Evolutionary conservation across 345 rosid species (phyloP), one percentile per base, ranked within the genome.

Genomic region (Balakata baccata): DNA sequence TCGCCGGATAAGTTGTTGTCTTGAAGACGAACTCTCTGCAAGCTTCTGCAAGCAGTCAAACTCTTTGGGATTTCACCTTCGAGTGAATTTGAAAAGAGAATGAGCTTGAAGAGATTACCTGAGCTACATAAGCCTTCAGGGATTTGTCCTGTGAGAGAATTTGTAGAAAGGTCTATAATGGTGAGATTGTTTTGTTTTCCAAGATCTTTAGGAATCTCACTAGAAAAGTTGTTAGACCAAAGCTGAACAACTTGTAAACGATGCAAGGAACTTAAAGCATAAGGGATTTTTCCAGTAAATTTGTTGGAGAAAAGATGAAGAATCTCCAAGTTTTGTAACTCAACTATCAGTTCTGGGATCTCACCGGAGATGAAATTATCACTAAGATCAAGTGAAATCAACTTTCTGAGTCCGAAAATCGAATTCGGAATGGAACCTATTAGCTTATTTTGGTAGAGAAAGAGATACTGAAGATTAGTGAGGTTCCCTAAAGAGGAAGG

Each of bases 221-320:
- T 97, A 0, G 90, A 83, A 0, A 94, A 74, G 20, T 75, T 76
- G 74, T 94, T 94, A 8, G 93, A 85, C 97, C 97, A 92, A n/a
- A 94, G 86, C 39, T 94, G 97, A 72, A 94, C 93, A 41, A 89
- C 93, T 82, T 83, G 90, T 65, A 94, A 95, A 62, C 80, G 88
- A 64, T 89, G 90, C 86, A 94, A 79, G 70, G 85, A 83, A 9
- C 90, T 75, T 70, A 94, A 74, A 22, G 88, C 83, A 13, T 58
- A 13, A 0, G 97, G 97, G 43, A 94, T 86, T 68, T 73, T 84
- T 1, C 97, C 98, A 1, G 85, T 66, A 22, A 94, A 78, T 69
- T 84, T 80, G 84, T 94, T 94, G 43, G 93, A 88, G 76, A 94
- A 94, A 45, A 94, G 94, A 73, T 94, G 98, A 66, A 94, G 92